A percentile compares a stretch with the other conserved stretches of the same genome.
These are phyloP conservation scores for Epichloe sibirici DNA, from an alignment of 2,329 filamentous ascomycete genomes.

Conservation along the genomic window DNA sequence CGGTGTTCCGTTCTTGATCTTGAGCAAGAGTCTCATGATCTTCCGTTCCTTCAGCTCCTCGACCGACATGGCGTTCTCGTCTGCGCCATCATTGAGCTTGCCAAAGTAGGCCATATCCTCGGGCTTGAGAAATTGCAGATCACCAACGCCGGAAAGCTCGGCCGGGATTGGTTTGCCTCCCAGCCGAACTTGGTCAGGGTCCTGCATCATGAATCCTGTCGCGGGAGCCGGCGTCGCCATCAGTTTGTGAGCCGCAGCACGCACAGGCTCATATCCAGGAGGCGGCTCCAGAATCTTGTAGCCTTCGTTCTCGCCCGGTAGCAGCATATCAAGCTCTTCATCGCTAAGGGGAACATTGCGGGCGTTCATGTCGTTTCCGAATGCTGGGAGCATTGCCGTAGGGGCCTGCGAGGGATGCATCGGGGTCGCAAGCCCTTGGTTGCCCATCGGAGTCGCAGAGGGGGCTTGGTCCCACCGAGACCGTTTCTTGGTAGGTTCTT, in stretches of 20 bases:
- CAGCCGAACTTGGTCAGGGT: slow-evolving; percentile 71
- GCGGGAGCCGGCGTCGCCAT: slow-evolving; percentile 63
- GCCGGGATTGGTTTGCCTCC: slow-evolving; percentile 86
- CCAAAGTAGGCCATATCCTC: slow-evolving; percentile 99
- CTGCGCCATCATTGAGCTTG: slow-evolving; percentile 86
- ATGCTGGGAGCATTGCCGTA: slow-evolving; percentile 41
- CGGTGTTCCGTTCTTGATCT: slow-evolving; percentile 98
- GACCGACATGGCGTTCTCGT: slow-evolving; percentile 83
- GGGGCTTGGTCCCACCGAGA: slow-evolving; percentile 92
- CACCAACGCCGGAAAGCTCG: slow-evolving; percentile 90
- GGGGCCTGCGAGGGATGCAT: slow-evolving; percentile 55
- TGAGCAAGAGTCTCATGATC: slow-evolving; percentile 91
- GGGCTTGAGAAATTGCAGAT: slow-evolving; percentile 94
- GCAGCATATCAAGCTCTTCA: slow-evolving; percentile 84
- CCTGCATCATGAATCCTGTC: slow-evolving; percentile 93
- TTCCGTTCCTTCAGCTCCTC: slow-evolving; percentile 96
- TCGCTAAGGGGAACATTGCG: slow-evolving; percentile 79
- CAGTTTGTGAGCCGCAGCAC: slow-evolving; percentile 63
- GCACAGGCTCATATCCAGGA: slow-evolving; percentile 78
- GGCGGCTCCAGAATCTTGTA: slow-evolving; percentile 88
- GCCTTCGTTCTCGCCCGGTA: slow-evolving; percentile 77
- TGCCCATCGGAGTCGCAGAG: slow-evolving; percentile 62
- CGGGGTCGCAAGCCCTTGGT: slow-evolving; percentile 64
- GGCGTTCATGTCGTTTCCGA: slow-evolving; percentile 63
- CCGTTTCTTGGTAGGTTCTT: slow-evolving; percentile 56